Conservation (phyloP, 2,329 filamentous ascomycete species). For the Pseudocercospora pini-densiflorae region DNA sequence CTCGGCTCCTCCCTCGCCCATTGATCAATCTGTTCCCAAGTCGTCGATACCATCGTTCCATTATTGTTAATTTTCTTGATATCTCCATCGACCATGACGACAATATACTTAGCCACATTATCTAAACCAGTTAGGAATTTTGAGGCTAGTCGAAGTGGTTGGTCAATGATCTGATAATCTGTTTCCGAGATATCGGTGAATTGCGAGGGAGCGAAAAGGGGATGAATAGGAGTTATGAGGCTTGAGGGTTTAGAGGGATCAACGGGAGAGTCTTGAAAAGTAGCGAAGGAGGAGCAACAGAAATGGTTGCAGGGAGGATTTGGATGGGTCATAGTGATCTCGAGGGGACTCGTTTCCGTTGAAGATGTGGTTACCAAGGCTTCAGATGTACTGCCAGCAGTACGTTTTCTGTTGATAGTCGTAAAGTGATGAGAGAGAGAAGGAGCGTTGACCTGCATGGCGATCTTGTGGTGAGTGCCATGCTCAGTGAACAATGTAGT, state of each 20-base stretch:
- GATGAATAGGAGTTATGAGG: constrained; percentile 5
- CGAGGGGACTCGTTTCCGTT: not conserved
- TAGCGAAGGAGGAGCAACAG: constrained; percentile 7
- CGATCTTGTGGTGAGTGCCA: too few species aligned
- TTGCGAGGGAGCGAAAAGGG: constrained; percentile 5
- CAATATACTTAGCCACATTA: not conserved
- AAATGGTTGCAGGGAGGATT: not conserved
- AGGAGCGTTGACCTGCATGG: too few species aligned
- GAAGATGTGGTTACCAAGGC: not conserved
- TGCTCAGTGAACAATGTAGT: not conserved
- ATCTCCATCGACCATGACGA: constrained; percentile 12
- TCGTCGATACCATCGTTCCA: not conserved
- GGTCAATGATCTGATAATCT: constrained; percentile 7
- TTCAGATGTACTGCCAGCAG: not conserved
- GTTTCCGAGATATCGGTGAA: not conserved
- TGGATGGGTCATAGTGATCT: not conserved
- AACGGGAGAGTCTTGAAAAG: not conserved
- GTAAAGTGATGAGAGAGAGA: too few species aligned
- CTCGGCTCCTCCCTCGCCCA: not conserved
- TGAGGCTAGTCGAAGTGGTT: constrained; percentile 8
- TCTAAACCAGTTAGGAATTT: constrained; percentile 9
- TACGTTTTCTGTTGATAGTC: not conserved
- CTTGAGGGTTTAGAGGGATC: not conserved
- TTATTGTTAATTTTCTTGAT: not conserved
- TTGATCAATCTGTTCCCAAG: not conserved